Evolutionary conservation across 78 protist genomes (phyloP).

Genomic region (Andalucia godoyi): DNA sequence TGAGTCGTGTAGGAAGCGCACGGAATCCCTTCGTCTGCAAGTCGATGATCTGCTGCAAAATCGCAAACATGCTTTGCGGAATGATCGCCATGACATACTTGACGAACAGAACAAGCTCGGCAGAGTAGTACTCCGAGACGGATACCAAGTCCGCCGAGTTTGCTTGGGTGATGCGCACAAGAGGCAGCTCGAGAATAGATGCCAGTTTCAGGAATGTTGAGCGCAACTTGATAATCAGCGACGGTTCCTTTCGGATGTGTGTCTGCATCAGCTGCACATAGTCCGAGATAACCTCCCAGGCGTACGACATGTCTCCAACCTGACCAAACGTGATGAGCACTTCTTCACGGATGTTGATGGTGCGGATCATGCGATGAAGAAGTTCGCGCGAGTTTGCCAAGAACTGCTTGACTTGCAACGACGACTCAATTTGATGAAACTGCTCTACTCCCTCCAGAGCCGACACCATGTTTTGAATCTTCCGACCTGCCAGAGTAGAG

Average conservation of each 20-base stretch:
- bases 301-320: conserved; percentile 82
- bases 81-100: conserved; percentile 81
- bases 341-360: conserved; percentile 64
- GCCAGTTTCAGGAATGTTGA: conserved; percentile 87
- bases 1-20: conserved; percentile 73
- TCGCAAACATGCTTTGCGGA: conserved; percentile 69
- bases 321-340: conserved; percentile 39
- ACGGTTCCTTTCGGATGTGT: conserved; percentile 55
- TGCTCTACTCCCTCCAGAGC: conserved; percentile 88
- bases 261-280: conserved; percentile 43
- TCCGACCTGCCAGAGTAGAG: conserved; percentile 68
- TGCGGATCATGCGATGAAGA: conserved; percentile 75
- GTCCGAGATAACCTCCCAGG: conserved; percentile 67
- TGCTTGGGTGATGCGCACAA: conserved; percentile 81
- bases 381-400: conserved; percentile 58
- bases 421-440: conserved; percentile 76
- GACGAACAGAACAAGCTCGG: conserved; percentile 68
- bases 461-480: conserved; percentile 65
- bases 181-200: conserved; percentile 80
- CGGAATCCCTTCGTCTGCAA: conserved; percentile 52
- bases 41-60: conserved; percentile 55
- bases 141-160: conserved; percentile 56
- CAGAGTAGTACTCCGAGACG: conserved; percentile 82
- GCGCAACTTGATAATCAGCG: conserved; percentile 69
- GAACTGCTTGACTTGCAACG: conserved; percentile 71